Evolutionary conservation across 495 filamentous ascomycete species (phyloP), one percentile per base, ranked within the genome.

Genomic region (Bathelium albidoporum): DNA sequence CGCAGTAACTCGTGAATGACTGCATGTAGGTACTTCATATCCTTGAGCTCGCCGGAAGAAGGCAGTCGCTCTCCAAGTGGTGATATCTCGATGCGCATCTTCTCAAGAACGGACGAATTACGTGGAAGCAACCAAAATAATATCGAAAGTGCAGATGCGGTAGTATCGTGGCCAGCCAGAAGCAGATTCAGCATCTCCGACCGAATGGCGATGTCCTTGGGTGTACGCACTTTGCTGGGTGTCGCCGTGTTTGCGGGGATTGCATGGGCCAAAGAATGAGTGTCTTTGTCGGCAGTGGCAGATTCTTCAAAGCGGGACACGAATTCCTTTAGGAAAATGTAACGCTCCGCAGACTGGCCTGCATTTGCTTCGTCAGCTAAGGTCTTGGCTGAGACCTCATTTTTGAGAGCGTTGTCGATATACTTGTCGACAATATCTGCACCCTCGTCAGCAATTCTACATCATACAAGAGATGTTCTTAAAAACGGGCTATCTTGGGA

Each of bases 141-240:
- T 5, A 5, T 39, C 11, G 58, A 53, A 2, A 75, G 70, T 5
- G 72, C 64, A 9, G 39, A 41, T n/a, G 71, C 71, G 5, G 73
- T 76, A 0, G 73, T 73, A 60, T 74, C 73, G 31, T 71, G 60
- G 26, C 71, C 73, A 1, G 73, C 73, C 34, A 73, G 59, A 0
- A 76, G 64, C 26, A 76, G 58, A 16, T 28, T 44, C 2, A 69
- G 32, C 9, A 22, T 55, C 41, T 69, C 65, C 22, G 61, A 28
- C 10, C 65, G 44, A 9, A 69, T 59, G 12, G 64, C 61, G n/a
- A n/a, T n/a, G n/a, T n/a, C n/a, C n/a, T n/a, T n/a, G n/a, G n/a
- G n/a, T n/a, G n/a, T n/a, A n/a, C n/a, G n/a, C n/a, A n/a, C n/a
- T n/a, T n/a, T n/a, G n/a, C n/a, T n/a, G n/a, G n/a, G n/a, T n/a